A percentile compares a stretch with the other conserved stretches of the same genome.
These are phyloP conservation scores for Fusarium virguliforme DNA, from an alignment of 2,329 filamentous ascomycete species.

Conservation along the genomic window DNA sequence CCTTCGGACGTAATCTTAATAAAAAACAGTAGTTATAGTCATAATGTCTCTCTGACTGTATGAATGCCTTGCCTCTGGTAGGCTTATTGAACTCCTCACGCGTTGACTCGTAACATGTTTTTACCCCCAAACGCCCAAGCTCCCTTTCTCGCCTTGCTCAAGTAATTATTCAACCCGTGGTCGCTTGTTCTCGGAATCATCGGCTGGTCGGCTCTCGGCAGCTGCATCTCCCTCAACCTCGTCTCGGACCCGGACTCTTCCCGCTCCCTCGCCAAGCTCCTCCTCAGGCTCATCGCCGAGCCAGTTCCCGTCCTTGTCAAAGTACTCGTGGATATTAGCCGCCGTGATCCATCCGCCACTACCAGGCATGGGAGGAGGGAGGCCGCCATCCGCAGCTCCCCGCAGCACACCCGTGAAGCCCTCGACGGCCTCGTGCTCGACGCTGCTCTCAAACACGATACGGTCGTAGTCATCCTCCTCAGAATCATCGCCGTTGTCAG, in stretches of 20 bases:
- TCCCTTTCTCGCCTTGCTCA: slow-evolving; percentile 28
- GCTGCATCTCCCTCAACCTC: slow-evolving; percentile 67
- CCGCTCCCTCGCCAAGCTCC: slow-evolving; percentile 76
- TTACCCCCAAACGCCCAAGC: slow-evolving; percentile 46
- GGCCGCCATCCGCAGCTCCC: slow-evolving; percentile 64
- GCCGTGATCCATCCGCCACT: slow-evolving; percentile 90
- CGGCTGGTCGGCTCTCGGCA: slow-evolving; percentile 60
- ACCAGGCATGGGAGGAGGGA: slow-evolving; percentile 80
- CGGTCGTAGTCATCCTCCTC: slow-evolving; percentile 69
- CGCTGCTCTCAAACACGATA: slow-evolving; percentile 70
- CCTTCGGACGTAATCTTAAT: slow-evolving; percentile 49
- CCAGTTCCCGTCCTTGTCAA: slow-evolving; percentile 87
- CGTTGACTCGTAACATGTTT: slow-evolving; percentile 21
- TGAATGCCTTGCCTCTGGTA: neutral
- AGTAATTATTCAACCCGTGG: slow-evolving; percentile 61
- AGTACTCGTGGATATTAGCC: slow-evolving; percentile 89
- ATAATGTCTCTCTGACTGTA: neutral
- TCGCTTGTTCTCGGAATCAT: slow-evolving; percentile 65
- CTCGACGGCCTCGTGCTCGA: slow-evolving; percentile 68
- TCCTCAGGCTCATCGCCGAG: slow-evolving; percentile 65
- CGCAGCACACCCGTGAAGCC: slow-evolving; percentile 71
- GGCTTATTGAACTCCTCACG: slow-evolving; percentile 20
- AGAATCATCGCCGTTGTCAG: slow-evolving; percentile 71
- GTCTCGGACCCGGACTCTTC: slow-evolving; percentile 68
- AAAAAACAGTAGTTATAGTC: slow-evolving; percentile 28